These are phyloP conservation scores for Primulina eburnea DNA, from an alignment of 257 asterid genomes.

Conservation along the genomic window DNA sequence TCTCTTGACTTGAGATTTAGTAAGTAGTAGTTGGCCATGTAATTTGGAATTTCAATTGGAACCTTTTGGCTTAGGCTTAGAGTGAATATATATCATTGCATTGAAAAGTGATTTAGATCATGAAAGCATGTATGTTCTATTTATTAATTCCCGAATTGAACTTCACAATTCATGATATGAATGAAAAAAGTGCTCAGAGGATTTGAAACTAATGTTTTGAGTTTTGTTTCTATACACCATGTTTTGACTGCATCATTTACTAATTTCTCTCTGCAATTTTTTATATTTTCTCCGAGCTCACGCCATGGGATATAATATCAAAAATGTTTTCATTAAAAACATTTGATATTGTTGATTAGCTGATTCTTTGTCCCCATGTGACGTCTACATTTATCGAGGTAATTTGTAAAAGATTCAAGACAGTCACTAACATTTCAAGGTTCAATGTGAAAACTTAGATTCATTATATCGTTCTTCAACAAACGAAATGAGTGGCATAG, in stretches of 20 bases:
- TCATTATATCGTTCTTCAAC: not conserved
- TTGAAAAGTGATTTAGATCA: not conserved
- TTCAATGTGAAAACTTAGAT: not conserved
- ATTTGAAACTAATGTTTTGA: not conserved
- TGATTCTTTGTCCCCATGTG: not conserved
- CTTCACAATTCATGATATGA: not conserved
- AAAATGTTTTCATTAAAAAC: not conserved
- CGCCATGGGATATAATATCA: not conserved
- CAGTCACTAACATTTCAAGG: too few species aligned
- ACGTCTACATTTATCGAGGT: not conserved
- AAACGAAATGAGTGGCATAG: not conserved
- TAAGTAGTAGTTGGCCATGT: not conserved
- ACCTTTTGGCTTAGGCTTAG: not conserved
- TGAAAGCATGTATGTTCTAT: not conserved
- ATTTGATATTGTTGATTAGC: not conserved
- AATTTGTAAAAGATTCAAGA: not conserved
- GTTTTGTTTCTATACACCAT: not conserved
- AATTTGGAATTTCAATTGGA: not conserved
- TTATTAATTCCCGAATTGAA: not conserved
- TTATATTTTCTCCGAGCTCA: not conserved
- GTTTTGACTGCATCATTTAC: not conserved
- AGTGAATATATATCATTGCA: not conserved
- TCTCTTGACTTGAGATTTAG: conserved; percentile 11
- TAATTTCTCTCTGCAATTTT: not conserved
- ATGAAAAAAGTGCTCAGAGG: not conserved